Conservation (phyloP, 163 green algal species). For the Scenedesmus sp. region DNA sequence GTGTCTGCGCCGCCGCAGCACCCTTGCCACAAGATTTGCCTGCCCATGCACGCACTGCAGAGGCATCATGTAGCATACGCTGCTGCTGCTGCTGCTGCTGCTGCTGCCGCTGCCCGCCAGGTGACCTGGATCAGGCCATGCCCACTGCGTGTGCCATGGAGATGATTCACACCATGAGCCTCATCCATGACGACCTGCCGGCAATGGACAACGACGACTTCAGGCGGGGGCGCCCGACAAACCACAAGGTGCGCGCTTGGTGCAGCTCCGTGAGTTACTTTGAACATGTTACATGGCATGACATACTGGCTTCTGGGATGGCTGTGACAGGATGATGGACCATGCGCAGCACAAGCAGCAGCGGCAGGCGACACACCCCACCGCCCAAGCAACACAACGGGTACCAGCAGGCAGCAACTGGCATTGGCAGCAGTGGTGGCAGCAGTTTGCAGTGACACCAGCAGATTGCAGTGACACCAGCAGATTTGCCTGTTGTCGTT, state of each 20-base stretch:
- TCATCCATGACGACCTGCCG: constrained; percentile 99
- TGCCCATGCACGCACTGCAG: too few species aligned
- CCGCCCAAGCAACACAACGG: too few species aligned
- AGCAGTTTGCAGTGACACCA: neutral
- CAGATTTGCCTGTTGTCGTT: too few species aligned
- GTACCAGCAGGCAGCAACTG: too few species aligned
- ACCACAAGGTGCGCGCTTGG: constrained; percentile 83
- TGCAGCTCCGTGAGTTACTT: neutral
- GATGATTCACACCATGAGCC: constrained; percentile 99
- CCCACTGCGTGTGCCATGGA: constrained; percentile 97
- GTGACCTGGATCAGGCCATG: constrained; percentile 85
- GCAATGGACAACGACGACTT: constrained; percentile 99
- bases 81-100: neutral
- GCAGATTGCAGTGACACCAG: neutral
- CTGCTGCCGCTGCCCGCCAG: constrained; percentile 53
- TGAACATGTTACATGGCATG: neutral
- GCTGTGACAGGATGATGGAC: neutral
- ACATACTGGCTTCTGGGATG: neutral
- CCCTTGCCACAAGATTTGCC: too few species aligned
- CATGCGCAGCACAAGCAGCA: neutral
- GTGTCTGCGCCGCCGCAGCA: too few species aligned
- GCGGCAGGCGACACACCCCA: neutral
- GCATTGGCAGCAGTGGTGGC: neutral
- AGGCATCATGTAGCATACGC: too few species aligned
- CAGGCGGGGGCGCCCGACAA: constrained; percentile 91